These are phyloP conservation scores for Colletotrichum trifolii DNA, from an alignment of 2,329 filamentous ascomycete genomes.

Conservation along the genomic window DNA sequence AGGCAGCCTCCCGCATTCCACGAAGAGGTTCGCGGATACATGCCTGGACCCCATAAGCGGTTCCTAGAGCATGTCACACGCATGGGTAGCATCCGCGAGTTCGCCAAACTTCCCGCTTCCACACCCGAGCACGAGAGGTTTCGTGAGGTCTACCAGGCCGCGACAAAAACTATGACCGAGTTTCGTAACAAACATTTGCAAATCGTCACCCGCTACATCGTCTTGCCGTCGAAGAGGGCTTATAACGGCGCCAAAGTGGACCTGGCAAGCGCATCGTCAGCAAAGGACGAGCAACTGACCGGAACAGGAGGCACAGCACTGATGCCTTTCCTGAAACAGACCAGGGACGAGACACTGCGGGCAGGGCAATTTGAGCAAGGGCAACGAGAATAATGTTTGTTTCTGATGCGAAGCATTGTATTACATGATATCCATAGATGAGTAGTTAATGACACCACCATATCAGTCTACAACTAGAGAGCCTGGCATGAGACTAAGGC, in stretches of 20 bases:
- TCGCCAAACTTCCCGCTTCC: slow-evolving; percentile 65
- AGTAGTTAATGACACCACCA: slow-evolving; percentile 6
- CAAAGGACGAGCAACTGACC: slow-evolving; percentile 64
- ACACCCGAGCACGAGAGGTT: slow-evolving; percentile 61
- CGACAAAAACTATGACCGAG: slow-evolving; percentile 77
- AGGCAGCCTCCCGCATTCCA: slow-evolving; percentile 54
- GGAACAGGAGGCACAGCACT: slow-evolving; percentile 90
- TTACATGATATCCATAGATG: slow-evolving; percentile 22
- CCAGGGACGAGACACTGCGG: slow-evolving; percentile 79
- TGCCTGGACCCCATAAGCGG: slow-evolving; percentile 84
- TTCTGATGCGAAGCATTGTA: background rate
- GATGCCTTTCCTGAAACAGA: slow-evolving; percentile 90
- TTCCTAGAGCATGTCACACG: slow-evolving; percentile 79
- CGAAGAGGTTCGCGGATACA: slow-evolving; percentile 84
- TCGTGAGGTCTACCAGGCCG: slow-evolving; percentile 71
- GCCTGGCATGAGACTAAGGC: slow-evolving; percentile 23
- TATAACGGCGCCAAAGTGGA: slow-evolving; percentile 44
- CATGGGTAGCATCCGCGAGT: slow-evolving; percentile 79
- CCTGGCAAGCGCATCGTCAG: slow-evolving; percentile 57
- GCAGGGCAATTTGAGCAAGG: slow-evolving; percentile 47
- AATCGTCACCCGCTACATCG: slow-evolving; percentile 91
- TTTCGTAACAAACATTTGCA: slow-evolving; percentile 90
- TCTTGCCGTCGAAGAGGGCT: slow-evolving; percentile 74
- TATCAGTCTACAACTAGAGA: slow-evolving; percentile 1
- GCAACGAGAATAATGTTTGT: background rate